Conservation (phyloP, 1,139 yeast genomes). For the Geotrichum restrictum region DNA sequence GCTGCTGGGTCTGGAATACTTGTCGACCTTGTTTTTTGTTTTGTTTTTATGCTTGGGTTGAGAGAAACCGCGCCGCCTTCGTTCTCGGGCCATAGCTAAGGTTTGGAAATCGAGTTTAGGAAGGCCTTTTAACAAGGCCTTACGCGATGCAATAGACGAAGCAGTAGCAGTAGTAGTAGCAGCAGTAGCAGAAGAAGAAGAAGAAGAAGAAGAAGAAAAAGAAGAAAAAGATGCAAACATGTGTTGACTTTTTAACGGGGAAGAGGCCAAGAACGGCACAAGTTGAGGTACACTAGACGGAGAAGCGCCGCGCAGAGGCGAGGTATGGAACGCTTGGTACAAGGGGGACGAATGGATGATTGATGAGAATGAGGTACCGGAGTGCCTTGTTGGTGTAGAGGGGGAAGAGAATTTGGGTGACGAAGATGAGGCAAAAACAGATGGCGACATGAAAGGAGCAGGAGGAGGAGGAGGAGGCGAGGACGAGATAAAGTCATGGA, state of each 20-base stretch:
- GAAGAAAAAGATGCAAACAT: too few relatives aligned
- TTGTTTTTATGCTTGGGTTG: too few relatives aligned
- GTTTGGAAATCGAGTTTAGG: constrained; percentile 17
- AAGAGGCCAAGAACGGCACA: background rate
- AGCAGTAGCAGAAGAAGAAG: background rate
- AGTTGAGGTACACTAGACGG: constrained; percentile 4
- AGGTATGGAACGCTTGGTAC: constrained; percentile 8
- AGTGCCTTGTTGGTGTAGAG: background rate
- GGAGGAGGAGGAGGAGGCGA: background rate
- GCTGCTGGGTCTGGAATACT: too few relatives aligned
- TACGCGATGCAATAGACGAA: background rate
- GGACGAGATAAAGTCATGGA: background rate
- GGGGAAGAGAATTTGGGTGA: background rate
- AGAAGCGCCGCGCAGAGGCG: constrained; percentile 8
- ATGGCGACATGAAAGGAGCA: background rate
- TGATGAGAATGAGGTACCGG: constrained; percentile 8
- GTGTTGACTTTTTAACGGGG: too few relatives aligned
- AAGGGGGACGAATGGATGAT: constrained; percentile 17
- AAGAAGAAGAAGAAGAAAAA: background rate
- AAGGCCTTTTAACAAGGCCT: too few relatives aligned
- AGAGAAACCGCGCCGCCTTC: too few relatives aligned
- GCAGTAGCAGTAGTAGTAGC: background rate
- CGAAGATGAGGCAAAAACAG: background rate
- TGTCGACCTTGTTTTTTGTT: too few relatives aligned
- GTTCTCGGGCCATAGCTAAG: constrained; percentile 5